Evolutionary conservation across 345 rosid genomes (phyloP), one percentile per base, ranked within the genome.

Genomic region (Salix brachista): DNA sequence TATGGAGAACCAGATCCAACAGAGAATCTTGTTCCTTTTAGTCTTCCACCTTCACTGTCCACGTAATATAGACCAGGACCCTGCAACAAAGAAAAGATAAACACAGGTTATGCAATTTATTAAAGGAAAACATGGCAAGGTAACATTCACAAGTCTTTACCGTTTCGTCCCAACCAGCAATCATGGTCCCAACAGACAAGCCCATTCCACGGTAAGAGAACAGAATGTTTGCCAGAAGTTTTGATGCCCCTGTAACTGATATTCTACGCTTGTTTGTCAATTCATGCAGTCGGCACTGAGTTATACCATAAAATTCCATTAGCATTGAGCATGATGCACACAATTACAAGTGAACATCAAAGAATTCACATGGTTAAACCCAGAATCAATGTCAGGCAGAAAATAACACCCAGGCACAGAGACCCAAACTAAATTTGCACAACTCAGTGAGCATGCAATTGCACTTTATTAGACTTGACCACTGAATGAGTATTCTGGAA

Each of bases 111-210:
- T 17, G 69, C 34, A 34, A 56, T 6, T 12, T 32, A 12, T 11
- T 17, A 61, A 61, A 21, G 7, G 21, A 6, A 30, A 30, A 30
- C 19, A 56, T 18, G 44, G 56, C 7, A 30, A 0, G 34, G 26
- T 34, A 67, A 84, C n/a, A 30, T 79, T 64, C 18, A 32, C 6
- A 41, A 58, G 6, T 71, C 2, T 70, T 80, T 78, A 94, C 98
- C 81, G 97, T 94, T 84, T 96, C 99, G 83, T 94, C 99, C 98
- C 97, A 96, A 77, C 99, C 99, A 75, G 99, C 98, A 78, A 96
- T 94, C 99, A 94, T 96, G 52, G 99, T 96, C 67, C 98, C 99
- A 66, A 96, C 97, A 30, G 98, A 96, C 23, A 96, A 87, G 69
- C 98, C 98, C 98, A 96, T 96, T 82, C 99, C 98, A 73, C 97